Evolutionary conservation across 2,329 filamentous ascomycete genomes (phyloP).

Genomic region (Calonectria pteridis): DNA sequence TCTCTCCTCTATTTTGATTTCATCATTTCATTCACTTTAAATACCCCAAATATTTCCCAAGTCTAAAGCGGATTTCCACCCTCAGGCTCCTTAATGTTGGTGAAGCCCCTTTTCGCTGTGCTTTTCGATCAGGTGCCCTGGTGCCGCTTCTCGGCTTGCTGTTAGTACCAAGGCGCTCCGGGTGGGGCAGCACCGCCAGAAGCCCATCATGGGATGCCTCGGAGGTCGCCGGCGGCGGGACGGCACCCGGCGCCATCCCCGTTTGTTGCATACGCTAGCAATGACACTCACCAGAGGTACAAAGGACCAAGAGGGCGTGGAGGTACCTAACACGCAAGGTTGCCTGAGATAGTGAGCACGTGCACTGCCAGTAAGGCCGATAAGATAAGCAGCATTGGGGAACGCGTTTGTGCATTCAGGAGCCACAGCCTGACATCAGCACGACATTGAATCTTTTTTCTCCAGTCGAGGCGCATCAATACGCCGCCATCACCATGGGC

Average conservation of each 20-base stretch:
- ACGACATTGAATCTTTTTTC: slow-evolving; percentile 38
- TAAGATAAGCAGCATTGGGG: slow-evolving; percentile 42
- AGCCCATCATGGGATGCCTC: slow-evolving; percentile 17
- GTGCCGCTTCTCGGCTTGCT: slow-evolving; percentile 2
- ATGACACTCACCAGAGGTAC: slow-evolving; percentile 18
- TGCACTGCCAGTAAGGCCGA: slow-evolving; percentile 33
- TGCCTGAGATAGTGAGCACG: slow-evolving; percentile 34
- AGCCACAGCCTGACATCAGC: slow-evolving; percentile 41
- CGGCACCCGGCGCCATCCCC: slow-evolving; percentile 35
- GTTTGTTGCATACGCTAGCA: slow-evolving; percentile 38
- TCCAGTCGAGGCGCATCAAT: slow-evolving; percentile 33
- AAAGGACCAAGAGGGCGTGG: background rate
- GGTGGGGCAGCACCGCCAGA: background rate
- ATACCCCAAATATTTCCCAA: no score
- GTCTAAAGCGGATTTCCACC: background rate
- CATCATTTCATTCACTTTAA: background rate
- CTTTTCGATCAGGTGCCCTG: slow-evolving; percentile 16
- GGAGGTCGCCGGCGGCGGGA: slow-evolving; percentile 45
- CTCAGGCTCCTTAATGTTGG: background rate
- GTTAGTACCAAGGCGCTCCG: slow-evolving; percentile 16
- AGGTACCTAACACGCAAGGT: background rate
- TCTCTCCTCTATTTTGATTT: background rate
- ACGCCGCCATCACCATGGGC: slow-evolving; percentile 68
- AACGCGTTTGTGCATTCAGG: slow-evolving; percentile 31
- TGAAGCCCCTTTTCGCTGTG: background rate